Percentiles rank a stretch among this genome's conserved stretches.
These are phyloP conservation scores for Favolaschia claudopus DNA, from an alignment of 768 basidiomycete genomes.

Conservation along the genomic window DNA sequence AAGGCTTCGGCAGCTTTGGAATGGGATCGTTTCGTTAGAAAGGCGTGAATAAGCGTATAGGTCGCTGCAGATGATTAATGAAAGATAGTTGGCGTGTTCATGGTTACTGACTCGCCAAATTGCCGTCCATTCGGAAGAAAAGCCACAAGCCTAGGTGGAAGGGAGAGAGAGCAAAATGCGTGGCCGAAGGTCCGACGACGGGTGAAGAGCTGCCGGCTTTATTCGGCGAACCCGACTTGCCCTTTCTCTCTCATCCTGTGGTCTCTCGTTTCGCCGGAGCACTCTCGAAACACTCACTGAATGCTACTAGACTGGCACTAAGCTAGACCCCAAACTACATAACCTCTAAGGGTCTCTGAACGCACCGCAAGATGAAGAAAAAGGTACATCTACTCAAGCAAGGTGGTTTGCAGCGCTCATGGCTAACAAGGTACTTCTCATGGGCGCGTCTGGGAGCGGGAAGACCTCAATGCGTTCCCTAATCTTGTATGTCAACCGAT, in stretches of 20 bases:
- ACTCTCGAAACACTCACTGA: too few relatives aligned
- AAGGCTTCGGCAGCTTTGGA: slow-evolving; percentile 75
- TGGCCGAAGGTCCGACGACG: too few relatives aligned
- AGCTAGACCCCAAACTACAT: too few relatives aligned
- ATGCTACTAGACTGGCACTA: too few relatives aligned
- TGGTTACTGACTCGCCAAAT: slow-evolving; percentile 58
- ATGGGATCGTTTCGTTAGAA: slow-evolving; percentile 72
- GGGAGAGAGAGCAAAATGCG: too few relatives aligned
- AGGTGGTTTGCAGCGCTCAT: background rate
- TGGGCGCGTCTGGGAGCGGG: slow-evolving; percentile 95
- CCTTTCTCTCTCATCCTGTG: too few relatives aligned
- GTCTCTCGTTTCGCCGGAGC: too few relatives aligned
- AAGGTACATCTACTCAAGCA: slow-evolving; percentile 53
- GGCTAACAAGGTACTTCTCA: slow-evolving; percentile 81
- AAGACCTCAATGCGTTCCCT: slow-evolving; percentile 99
- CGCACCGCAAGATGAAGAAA: slow-evolving; percentile 64
- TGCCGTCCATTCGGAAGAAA: slow-evolving; percentile 55
- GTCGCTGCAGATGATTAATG: slow-evolving; percentile 55
- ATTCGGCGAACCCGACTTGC: too few relatives aligned
- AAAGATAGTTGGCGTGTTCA: background rate
- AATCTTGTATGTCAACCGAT: slow-evolving; percentile 80
- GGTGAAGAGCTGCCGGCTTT: too few relatives aligned
- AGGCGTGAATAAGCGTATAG: slow-evolving; percentile 79
- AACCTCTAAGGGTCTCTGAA: too few relatives aligned
- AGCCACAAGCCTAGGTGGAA: slow-evolving; percentile 1